phyloP scores from a whole-genome alignment of 2,329 filamentous ascomycete species.

The Hypoxylon sp. region DNA sequence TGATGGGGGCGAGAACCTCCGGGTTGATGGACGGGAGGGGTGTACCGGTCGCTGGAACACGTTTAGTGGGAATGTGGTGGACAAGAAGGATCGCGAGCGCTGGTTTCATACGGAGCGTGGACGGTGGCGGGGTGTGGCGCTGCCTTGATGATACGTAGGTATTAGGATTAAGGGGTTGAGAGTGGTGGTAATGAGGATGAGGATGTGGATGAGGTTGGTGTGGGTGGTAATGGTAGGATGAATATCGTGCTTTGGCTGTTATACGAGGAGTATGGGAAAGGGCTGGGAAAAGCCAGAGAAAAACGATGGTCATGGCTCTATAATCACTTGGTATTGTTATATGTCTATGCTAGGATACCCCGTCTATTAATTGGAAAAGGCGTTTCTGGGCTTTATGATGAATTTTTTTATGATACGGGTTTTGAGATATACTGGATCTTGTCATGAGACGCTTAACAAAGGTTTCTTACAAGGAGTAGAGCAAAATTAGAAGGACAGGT shows the following conservation, averaged over 20 bases:
- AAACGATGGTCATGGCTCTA: constrained; percentile 3
- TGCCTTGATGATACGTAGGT: constrained; percentile 19
- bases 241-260: constrained; percentile 4
- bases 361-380: constrained; percentile 20
- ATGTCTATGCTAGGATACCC: constrained; percentile 27
- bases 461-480: too few species aligned
- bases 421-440: too few species aligned
- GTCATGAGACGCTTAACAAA: too few species aligned
- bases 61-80: constrained; percentile 38
- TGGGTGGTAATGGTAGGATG: not conserved
- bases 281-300: not conserved
- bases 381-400: too few species aligned
- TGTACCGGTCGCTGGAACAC: constrained; percentile 60
- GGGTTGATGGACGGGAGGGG: constrained; percentile 46
- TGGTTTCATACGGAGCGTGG: constrained; percentile 62
- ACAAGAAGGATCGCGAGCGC: constrained; percentile 58
- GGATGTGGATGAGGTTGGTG: not conserved
- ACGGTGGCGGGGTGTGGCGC: constrained; percentile 49
- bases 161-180: not conserved
- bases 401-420: not conserved
- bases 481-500: too few species aligned
- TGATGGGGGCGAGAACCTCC: constrained; percentile 56
- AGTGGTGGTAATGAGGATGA: too few species aligned
- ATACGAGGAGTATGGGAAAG: constrained; percentile 2
- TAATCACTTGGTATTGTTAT: constrained; percentile 25